These are phyloP conservation scores for Delphinella strobiligena DNA, from an alignment of 2,329 filamentous ascomycete species.

Conservation along the genomic window DNA sequence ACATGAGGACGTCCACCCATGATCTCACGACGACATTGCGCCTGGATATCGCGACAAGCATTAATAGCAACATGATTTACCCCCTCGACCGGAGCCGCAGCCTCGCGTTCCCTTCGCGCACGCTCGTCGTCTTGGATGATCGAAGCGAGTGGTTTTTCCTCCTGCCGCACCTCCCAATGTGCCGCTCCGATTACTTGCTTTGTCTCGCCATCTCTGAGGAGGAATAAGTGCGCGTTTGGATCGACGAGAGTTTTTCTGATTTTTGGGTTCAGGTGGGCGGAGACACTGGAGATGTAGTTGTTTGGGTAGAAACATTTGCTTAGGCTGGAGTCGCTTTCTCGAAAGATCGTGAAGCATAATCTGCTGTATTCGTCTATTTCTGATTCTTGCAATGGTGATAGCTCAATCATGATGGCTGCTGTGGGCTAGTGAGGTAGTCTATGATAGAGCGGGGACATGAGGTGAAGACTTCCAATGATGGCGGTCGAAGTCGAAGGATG, in stretches of 20 bases:
- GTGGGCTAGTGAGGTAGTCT: too few relatives aligned
- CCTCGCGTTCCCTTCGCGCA: constrained; percentile 5
- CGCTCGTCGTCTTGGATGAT: constrained; percentile 5
- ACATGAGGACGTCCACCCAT: constrained; percentile 10
- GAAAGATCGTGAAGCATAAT: too few relatives aligned
- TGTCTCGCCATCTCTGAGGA: constrained; percentile 8
- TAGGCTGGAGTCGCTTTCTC: too few relatives aligned
- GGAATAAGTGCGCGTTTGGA: constrained; percentile 4
- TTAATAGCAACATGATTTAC: constrained; percentile 8
- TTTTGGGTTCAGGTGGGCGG: constrained; percentile 1
- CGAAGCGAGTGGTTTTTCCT: background rate
- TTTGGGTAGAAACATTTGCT: constrained; percentile 9
- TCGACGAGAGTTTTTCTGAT: constrained; percentile 1
- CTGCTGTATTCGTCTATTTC: too few relatives aligned
- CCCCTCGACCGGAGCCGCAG: constrained; percentile 6
- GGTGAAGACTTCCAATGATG: too few relatives aligned
- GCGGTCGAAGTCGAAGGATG: too few relatives aligned
- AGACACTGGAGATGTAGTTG: constrained; percentile 6
- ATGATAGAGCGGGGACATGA: too few relatives aligned
- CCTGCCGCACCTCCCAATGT: constrained; percentile 5
- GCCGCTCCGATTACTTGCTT: constrained; percentile 8
- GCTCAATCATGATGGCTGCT: too few relatives aligned
- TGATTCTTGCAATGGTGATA: too few relatives aligned
- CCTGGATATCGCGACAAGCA: constrained; percentile 7
- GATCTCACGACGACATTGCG: constrained; percentile 5